Conservation (phyloP, 192 early-diverging fungal genomes). For the Backusella parvicylindrica region DNA sequence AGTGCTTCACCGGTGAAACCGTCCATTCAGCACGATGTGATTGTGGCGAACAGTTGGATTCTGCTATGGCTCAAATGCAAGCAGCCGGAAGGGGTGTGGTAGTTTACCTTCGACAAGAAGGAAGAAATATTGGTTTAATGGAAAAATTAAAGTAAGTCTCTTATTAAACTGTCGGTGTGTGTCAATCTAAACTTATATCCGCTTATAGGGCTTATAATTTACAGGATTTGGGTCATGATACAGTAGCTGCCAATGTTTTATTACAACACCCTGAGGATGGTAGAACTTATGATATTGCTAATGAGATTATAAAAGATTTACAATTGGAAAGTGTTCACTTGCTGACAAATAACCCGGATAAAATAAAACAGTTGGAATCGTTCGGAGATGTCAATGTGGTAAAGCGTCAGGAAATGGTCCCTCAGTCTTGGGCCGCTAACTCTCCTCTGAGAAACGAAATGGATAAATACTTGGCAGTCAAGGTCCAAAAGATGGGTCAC, state of each 20-base stretch:
- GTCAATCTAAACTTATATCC: background rate
- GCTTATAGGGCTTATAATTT: constrained; percentile 87
- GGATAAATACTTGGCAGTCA: constrained; percentile 84
- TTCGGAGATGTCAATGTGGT: constrained; percentile 70
- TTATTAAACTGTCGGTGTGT: background rate
- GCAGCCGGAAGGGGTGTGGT: constrained; percentile 83
- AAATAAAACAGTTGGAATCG: constrained; percentile 74
- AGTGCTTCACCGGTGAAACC: constrained; percentile 97
- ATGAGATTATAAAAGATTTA: constrained; percentile 84
- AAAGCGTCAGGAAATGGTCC: constrained; percentile 88
- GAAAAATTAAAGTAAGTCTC: constrained; percentile 85
- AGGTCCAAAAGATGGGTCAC: constrained; percentile 91
- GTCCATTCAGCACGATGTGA: constrained; percentile 89
- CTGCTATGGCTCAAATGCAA: constrained; percentile 87
- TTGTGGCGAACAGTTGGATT: constrained; percentile 92
- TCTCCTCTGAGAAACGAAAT: constrained; percentile 47
- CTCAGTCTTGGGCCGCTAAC: constrained; percentile 65
- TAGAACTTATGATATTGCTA: constrained; percentile 85
- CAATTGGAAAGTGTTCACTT: constrained; percentile 63
- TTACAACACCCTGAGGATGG: constrained; percentile 90
- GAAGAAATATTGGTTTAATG: constrained; percentile 88
- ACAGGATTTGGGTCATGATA: constrained; percentile 94
- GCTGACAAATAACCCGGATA: constrained; percentile 96
- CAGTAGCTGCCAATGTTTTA: constrained; percentile 85
- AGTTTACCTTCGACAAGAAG: constrained; percentile 95